These are phyloP conservation scores for Smittium culicis DNA, from an alignment of 371 early-diverging fungal genomes.

Conservation along the genomic window DNA sequence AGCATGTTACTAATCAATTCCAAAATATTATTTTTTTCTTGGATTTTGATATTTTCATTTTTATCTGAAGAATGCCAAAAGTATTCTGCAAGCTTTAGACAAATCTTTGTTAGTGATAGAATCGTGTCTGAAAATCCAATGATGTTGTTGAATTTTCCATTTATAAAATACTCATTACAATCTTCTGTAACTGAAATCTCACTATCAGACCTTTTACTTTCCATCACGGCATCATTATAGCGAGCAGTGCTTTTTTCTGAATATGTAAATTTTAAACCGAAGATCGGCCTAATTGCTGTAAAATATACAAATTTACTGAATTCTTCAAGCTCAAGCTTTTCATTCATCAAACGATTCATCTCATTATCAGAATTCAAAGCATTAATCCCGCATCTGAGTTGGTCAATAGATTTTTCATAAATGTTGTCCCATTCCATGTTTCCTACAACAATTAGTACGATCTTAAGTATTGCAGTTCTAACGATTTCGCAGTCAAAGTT, in stretches of 20 bases:
- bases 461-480: background rate
- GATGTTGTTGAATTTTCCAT: background rate
- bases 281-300: too few species aligned
- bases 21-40: background rate
- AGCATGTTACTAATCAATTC: background rate
- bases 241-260: too few species aligned
- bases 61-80: background rate
- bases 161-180: too few species aligned
- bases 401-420: background rate
- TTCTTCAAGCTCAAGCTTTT: too few species aligned
- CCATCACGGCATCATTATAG: too few species aligned
- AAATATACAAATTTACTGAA: too few species aligned
- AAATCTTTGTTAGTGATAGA: background rate
- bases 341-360: too few species aligned
- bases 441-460: background rate
- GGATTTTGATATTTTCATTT: background rate
- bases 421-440: background rate
- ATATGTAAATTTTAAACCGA: too few species aligned
- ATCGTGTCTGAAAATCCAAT: conserved; percentile 1
- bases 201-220: too few species aligned
- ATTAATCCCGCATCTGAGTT: too few species aligned
- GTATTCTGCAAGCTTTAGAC: background rate
- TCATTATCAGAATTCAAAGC: too few species aligned
- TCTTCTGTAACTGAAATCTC: too few species aligned
- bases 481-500: background rate